Base-by-base conservation (phyloP, 306 rosid genomes). In the Abrus precatorius region DNA sequence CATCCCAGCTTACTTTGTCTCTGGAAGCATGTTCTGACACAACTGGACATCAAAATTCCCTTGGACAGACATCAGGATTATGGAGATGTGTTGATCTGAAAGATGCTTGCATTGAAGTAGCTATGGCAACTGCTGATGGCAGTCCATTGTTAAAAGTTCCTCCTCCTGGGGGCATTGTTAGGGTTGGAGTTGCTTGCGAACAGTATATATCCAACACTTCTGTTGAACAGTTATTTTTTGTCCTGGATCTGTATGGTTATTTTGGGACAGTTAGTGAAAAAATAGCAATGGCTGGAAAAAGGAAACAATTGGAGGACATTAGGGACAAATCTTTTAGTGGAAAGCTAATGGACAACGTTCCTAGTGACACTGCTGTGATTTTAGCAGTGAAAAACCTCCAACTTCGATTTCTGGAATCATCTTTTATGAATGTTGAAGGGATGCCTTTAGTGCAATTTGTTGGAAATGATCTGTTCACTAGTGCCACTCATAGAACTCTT, bases 71-170 rank as follows among this genome's bases (percentile, higher is more conserved):
- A 71, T 80, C 85, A 80, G 95, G 89, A 84, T 86, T 81, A 88
- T 95, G 91, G 97, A 92, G 90, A 90, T 92, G 97, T 86, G 97
- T 92, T 74, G 98, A 95, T 82, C 86, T 95, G 81, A 84, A 84
- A 85, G 97, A 91, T 74, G 89, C 86, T 82, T 84, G 93, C 74
- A 64, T 92, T 80, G 98, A 95, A 84, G 97, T 92, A 83, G 95
- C 94, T 72, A 91, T 95, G 98, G 94, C 84, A 83, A 95, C 98
- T 75, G 97, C 90, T 79, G 98, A 94, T 87, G 97, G 98, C 56
- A 89, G 87, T 75, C 91, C 97, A 9, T 86, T 95, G 80, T 87
- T 86, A 71, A 52, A 80, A 60, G 83, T 92, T 86, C 98, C 97
- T 76, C 98, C 98, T 61, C 93, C 97, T 3, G 92, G 97, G 74